These are phyloP conservation scores for Globisporangium viniferum DNA, from an alignment of 352 stramenopile genomes.

Conservation along the genomic window DNA sequence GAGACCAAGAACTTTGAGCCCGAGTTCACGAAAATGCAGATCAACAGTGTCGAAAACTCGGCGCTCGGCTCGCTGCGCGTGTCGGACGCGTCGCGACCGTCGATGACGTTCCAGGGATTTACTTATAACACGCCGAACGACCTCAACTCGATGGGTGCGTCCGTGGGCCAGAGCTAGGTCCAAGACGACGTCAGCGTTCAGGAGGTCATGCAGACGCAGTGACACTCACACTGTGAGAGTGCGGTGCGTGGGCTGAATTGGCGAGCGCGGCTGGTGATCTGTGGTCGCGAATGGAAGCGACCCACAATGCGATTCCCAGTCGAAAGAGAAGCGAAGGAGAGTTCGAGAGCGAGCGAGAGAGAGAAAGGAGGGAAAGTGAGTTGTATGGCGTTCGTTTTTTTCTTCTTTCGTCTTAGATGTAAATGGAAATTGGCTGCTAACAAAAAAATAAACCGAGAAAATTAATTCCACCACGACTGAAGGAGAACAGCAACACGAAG, in stretches of 20 bases:
- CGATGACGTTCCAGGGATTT: conserved; percentile 88
- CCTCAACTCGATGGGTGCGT: conserved; percentile 64
- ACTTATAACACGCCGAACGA: conserved; percentile 90
- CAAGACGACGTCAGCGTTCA: neutral
- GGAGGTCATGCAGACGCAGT: too few species aligned
- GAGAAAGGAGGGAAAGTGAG: conserved; percentile 1
- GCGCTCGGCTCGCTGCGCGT: conserved; percentile 55
- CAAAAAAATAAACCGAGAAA: conserved; percentile 10
- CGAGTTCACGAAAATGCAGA: conserved; percentile 90
- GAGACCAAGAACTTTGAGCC: conserved; percentile 89
- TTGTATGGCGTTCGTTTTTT: conserved; percentile 14
- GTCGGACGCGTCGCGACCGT: conserved; percentile 75
- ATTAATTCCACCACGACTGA: conserved; percentile 7
- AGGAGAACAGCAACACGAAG: neutral
- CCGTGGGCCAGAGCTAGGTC: conserved; percentile 56
- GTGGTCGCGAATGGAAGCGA: neutral
- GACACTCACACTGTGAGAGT: too few species aligned
- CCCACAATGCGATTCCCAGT: neutral
- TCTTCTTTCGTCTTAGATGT: conserved; percentile 13
- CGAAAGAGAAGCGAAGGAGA: neutral
- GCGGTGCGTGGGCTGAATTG: too few species aligned
- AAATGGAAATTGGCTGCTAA: conserved; percentile 14
- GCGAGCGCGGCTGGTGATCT: neutral
- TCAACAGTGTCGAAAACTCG: conserved; percentile 83
- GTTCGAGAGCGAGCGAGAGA: neutral